Conservation (phyloP, 441 rosid genomes). For the Pelargonium australe region DNA sequence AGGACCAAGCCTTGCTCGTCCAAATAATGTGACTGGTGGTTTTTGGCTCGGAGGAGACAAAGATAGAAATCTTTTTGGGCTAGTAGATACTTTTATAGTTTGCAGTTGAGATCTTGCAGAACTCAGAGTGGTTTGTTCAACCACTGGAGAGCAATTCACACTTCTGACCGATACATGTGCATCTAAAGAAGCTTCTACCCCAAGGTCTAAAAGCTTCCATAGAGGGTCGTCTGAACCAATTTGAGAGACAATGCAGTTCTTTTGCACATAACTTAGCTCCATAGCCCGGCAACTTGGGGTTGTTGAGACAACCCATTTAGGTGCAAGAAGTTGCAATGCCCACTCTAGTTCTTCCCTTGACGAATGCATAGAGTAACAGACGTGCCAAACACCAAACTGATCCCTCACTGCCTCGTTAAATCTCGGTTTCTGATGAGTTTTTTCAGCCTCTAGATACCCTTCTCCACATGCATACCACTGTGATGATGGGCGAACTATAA, state of each 20-base stretch:
- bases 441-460: constrained; percentile 28
- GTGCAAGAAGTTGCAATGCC: constrained; percentile 61
- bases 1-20: constrained; percentile 52
- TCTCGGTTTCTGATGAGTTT: constrained; percentile 37
- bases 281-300: constrained; percentile 68
- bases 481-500: constrained; percentile 73
- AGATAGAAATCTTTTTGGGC: constrained; percentile 22
- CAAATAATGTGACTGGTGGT: constrained; percentile 54
- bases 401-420: constrained; percentile 64
- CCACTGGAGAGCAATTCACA: constrained; percentile 24
- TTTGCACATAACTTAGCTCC: constrained; percentile 64
- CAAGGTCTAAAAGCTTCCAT: constrained; percentile 70
- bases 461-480: constrained; percentile 79
- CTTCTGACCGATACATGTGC: constrained; percentile 20
- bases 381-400: constrained; percentile 76
- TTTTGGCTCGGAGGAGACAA: constrained; percentile 42
- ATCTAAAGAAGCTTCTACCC: constrained; percentile 30
- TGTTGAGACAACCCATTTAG: constrained; percentile 75
- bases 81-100: constrained; percentile 23
- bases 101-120: constrained; percentile 22
- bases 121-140: constrained; percentile 22
- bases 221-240: constrained; percentile 47
- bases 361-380: constrained; percentile 84
- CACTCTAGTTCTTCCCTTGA: constrained; percentile 71
- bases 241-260: constrained; percentile 38